Percentiles rank a stretch among this genome's conserved stretches.
Evolutionary conservation across 257 asterid species (phyloP).

Genomic region (Avicennia marina): DNA sequence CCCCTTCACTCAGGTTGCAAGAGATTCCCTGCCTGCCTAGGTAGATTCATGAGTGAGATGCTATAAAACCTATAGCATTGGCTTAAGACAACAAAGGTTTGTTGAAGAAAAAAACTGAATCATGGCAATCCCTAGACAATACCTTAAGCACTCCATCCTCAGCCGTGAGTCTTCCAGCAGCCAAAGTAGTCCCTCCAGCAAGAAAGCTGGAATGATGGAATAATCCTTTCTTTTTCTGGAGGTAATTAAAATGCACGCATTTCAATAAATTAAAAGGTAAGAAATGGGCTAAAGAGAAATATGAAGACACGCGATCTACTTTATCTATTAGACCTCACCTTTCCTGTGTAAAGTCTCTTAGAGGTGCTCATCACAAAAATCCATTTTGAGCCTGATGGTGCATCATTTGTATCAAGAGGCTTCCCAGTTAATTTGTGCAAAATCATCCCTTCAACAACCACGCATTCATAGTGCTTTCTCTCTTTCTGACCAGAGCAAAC

Average conservation of each 20-base stretch:
- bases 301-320: background rate
- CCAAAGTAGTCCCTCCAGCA: conserved; percentile 92
- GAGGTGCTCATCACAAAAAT: conserved; percentile 96
- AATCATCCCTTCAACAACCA: conserved; percentile 57
- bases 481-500: conserved; percentile 52
- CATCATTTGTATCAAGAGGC: conserved; percentile 57
- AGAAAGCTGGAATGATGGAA: conserved; percentile 98
- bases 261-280: background rate
- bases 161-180: conserved; percentile 87
- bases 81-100: background rate
- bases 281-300: background rate
- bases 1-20: too few relatives aligned
- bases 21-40: too few relatives aligned
- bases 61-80: background rate
- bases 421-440: conserved; percentile 46
- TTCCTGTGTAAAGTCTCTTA: conserved; percentile 68
- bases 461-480: conserved; percentile 67
- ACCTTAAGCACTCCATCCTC: conserved; percentile 76
- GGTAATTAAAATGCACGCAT: conserved; percentile 10
- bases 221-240: conserved; percentile 82
- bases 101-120: background rate
- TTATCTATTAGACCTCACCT: conserved; percentile 40
- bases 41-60: background rate
- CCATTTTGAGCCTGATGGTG: conserved; percentile 58
- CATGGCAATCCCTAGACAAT: conserved; percentile 5